Conservation (phyloP, 371 early-diverging fungal species). For the Actinomortierella ambigua region DNA sequence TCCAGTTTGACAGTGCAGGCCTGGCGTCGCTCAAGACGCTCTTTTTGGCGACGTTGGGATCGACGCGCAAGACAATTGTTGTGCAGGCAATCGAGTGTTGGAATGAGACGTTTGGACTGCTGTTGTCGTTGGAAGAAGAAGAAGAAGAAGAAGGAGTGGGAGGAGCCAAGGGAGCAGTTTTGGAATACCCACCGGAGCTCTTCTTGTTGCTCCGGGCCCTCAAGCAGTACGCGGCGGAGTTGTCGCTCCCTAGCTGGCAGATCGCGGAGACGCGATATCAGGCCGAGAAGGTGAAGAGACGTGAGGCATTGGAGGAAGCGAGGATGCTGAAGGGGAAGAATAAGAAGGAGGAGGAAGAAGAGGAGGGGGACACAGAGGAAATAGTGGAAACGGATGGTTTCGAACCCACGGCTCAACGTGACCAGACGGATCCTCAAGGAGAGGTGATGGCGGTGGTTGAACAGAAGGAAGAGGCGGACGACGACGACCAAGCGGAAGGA, state of each 20-base stretch:
- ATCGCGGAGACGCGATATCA: conserved; percentile 6
- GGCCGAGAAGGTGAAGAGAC: not conserved
- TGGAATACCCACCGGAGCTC: conserved; percentile 21
- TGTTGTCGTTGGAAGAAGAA: too few species aligned
- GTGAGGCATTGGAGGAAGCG: too few species aligned
- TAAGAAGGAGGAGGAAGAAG: not conserved
- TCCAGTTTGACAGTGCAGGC: conserved; percentile 2
- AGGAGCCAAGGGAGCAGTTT: conserved; percentile 1
- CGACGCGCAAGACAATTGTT: conserved; percentile 15
- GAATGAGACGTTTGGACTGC: conserved; percentile 20
- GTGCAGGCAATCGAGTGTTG: conserved; percentile 30
- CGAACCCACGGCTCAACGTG: too few species aligned
- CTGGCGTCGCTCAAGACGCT: conserved; percentile 9
- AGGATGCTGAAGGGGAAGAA: too few species aligned
- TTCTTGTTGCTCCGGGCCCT: conserved; percentile 11
- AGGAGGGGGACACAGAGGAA: too few species aligned
- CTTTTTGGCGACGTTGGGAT: conserved; percentile 19
- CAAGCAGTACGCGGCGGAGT: conserved; percentile 15
- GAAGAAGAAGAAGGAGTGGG: too few species aligned
- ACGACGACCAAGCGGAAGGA: too few species aligned
- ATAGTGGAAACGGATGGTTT: too few species aligned
- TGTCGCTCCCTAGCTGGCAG: conserved; percentile 27
- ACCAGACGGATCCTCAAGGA: too few species aligned
- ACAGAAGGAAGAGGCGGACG: too few species aligned
- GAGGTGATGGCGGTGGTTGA: too few species aligned